Conservation (phyloP, 179 eudicot species). For the Monotropa hypopitys region DNA sequence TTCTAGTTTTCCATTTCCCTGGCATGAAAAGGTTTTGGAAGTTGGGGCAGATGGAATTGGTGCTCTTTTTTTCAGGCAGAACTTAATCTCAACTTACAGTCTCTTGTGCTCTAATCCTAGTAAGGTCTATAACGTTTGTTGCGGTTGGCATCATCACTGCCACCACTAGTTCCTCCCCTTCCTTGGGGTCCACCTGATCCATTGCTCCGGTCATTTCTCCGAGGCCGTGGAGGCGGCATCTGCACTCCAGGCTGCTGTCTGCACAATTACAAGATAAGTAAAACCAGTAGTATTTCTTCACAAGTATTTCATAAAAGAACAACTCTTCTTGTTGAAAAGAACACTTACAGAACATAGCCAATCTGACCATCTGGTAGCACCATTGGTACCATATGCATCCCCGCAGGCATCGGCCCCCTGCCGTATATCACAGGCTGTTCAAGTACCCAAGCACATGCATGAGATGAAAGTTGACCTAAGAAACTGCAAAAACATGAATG, state of each 20-base stretch:
- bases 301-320: neutral
- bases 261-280: constrained; percentile 13
- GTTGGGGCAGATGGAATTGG: neutral
- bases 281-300: neutral
- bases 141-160: constrained; percentile 42
- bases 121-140: constrained; percentile 65
- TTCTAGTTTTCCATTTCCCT: neutral
- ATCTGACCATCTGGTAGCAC: constrained; percentile 94
- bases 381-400: constrained; percentile 99
- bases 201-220: constrained; percentile 61
- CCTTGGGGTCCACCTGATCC: constrained; percentile 49
- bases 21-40: neutral
- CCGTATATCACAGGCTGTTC: constrained; percentile 86
- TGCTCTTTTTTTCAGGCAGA: neutral
- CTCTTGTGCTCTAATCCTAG: constrained; percentile 27
- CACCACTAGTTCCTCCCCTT: constrained; percentile 40
- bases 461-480: neutral
- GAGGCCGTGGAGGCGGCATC: constrained; percentile 44
- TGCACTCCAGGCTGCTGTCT: constrained; percentile 84
- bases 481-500: neutral
- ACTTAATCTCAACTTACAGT: constrained; percentile 2
- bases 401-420: constrained; percentile 90
- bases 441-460: neutral
- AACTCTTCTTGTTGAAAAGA: neutral
- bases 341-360: constrained; percentile 92